Evolutionary conservation across 2,329 filamentous ascomycete species (phyloP).

Genomic region (Canariomyces notabilis): DNA sequence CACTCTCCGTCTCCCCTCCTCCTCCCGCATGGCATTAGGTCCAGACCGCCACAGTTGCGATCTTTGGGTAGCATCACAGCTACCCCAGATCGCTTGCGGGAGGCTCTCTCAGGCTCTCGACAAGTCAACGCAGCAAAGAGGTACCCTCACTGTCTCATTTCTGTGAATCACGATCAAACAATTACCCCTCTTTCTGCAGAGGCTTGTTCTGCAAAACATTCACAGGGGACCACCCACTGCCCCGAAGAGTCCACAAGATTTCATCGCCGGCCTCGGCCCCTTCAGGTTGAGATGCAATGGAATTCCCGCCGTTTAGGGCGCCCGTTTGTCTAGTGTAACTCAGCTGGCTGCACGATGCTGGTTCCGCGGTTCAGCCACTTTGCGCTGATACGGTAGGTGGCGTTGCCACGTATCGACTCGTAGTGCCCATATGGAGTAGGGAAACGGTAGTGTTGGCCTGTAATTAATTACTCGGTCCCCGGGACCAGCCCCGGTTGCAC

Average conservation of each 20-base stretch:
- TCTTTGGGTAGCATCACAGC: conserved; percentile 15
- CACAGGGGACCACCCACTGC: background rate
- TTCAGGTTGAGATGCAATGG: background rate
- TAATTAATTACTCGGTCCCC: conserved; percentile 3
- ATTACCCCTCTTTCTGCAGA: background rate
- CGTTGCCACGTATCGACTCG: background rate
- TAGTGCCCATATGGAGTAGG: background rate
- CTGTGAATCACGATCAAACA: background rate
- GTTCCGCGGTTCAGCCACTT: conserved; percentile 1
- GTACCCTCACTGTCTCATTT: background rate
- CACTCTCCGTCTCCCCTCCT: background rate
- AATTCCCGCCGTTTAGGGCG: background rate
- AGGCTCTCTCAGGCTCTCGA: too few species aligned
- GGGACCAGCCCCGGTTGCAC: background rate
- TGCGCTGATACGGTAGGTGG: background rate
- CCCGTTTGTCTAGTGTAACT: background rate
- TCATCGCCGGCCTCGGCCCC: background rate
- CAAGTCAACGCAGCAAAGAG: too few species aligned
- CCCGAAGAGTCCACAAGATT: too few species aligned
- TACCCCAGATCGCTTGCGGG: too few species aligned
- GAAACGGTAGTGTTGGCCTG: background rate
- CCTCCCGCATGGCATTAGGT: background rate
- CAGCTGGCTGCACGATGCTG: background rate
- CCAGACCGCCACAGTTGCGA: conserved; percentile 6
- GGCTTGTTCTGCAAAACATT: background rate